phyloP scores from a whole-genome alignment of 495 filamentous ascomycete genomes.

The Evernia prunastri region DNA sequence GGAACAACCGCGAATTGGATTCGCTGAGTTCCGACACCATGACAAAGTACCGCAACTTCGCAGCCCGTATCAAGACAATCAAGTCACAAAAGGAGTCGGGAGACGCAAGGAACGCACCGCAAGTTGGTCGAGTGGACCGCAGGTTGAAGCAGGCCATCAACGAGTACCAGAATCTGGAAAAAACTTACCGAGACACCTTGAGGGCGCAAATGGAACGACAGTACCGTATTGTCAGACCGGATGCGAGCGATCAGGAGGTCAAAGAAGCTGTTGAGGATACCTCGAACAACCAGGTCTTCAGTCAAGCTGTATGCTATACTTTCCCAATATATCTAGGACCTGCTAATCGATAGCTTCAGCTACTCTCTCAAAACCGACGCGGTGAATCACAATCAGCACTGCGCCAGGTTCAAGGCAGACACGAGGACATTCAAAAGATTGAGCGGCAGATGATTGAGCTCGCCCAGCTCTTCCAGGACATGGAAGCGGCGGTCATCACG shows the following conservation, averaged over 20 bases:
- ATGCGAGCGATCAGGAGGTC: constrained; percentile 76
- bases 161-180: constrained; percentile 70
- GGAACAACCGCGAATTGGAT: constrained; percentile 53
- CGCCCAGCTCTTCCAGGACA: constrained; percentile 73
- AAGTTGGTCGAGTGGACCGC: constrained; percentile 73
- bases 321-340: constrained; percentile 13
- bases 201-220: constrained; percentile 78
- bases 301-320: constrained; percentile 61
- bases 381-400: constrained; percentile 73
- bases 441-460: constrained; percentile 82
- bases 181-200: constrained; percentile 67
- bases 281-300: constrained; percentile 63
- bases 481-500: constrained; percentile 73
- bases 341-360: constrained; percentile 27
- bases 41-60: constrained; percentile 67
- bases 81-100: constrained; percentile 72
- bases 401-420: constrained; percentile 70
- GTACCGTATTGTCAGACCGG: constrained; percentile 80
- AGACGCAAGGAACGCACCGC: constrained; percentile 60
- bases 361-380: constrained; percentile 62
- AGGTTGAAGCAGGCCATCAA: constrained; percentile 71
- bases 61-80: constrained; percentile 65
- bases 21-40: constrained; percentile 63
- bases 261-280: constrained; percentile 67
- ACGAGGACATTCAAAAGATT: constrained; percentile 85